These are phyloP conservation scores for Claviceps sp. DNA, from an alignment of 2,329 filamentous ascomycete genomes.

Conservation along the genomic window DNA sequence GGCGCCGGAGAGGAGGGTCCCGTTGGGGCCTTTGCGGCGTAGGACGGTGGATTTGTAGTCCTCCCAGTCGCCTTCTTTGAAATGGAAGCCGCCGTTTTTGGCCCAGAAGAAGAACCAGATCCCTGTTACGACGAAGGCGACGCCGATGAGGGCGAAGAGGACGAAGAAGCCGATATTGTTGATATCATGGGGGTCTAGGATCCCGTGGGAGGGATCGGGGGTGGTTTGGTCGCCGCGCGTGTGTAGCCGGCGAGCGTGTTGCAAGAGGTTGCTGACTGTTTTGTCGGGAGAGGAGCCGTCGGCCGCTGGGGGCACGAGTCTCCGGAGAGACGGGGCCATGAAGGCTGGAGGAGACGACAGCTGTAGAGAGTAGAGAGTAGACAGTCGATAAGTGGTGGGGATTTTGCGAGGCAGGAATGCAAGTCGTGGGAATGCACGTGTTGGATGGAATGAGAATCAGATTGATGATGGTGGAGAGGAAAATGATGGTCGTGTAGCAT, in stretches of 20 bases:
- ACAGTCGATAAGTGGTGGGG: no score
- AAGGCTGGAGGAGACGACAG: no score
- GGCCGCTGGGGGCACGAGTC: constrained; percentile 10
- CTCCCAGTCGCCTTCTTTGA: constrained; percentile 80
- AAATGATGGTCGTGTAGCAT: no score
- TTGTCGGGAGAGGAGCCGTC: neutral
- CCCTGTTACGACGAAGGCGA: constrained; percentile 55
- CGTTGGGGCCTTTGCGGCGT: constrained; percentile 77
- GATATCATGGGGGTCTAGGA: constrained; percentile 41
- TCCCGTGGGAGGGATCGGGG: constrained; percentile 30
- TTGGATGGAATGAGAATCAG: no score
- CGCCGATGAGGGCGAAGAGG: constrained; percentile 73
- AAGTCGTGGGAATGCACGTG: no score
- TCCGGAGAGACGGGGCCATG: constrained; percentile 27
- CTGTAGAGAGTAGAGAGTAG: no score
- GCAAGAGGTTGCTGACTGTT: no score
- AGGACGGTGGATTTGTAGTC: constrained; percentile 96
- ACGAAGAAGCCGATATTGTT: constrained; percentile 65
- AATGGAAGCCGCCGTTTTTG: constrained; percentile 87
- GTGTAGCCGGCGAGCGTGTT: constrained; percentile 27
- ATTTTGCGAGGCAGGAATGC: no score
- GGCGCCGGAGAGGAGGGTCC: constrained; percentile 69
- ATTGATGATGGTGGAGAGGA: no score
- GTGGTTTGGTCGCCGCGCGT: constrained; percentile 16
- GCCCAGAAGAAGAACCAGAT: constrained; percentile 99